Conservation (phyloP, 345 rosid species). For the Lumnitzera littorea region DNA sequence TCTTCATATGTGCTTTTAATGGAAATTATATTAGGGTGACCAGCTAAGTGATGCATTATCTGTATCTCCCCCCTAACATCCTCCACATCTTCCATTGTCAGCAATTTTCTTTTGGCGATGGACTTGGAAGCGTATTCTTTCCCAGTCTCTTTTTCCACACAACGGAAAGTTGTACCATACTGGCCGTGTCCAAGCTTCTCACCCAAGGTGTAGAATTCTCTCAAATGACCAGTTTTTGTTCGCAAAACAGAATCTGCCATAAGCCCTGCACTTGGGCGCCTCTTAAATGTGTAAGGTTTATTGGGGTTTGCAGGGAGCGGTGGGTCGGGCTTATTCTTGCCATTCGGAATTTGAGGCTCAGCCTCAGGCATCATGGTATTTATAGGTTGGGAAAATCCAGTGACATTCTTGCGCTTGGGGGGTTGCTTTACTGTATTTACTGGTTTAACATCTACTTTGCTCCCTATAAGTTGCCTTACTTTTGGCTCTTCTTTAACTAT, state of each 20-base stretch:
- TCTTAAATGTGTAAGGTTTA: no score
- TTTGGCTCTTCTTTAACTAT: no score
- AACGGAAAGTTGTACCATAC: conserved; percentile 27
- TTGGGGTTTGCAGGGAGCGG: no score
- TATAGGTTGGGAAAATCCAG: no score
- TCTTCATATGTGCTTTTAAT: conserved; percentile 28
- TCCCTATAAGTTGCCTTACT: no score
- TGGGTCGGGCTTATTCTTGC: no score
- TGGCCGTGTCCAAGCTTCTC: conserved; percentile 31
- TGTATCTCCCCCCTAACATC: conserved; percentile 35
- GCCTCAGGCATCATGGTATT: no score
- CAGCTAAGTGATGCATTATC: conserved; percentile 35
- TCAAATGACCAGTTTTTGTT: conserved; percentile 3
- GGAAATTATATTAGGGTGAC: conserved; percentile 22
- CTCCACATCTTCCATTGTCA: conserved; percentile 23
- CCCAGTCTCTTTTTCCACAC: conserved; percentile 21
- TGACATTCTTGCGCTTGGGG: no score
- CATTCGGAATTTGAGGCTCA: no score
- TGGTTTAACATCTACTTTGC: no score
- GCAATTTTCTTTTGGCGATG: conserved; percentile 26
- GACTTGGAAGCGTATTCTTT: conserved; percentile 27
- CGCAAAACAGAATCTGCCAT: neutral
- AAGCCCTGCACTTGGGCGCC: neutral
- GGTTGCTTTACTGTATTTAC: no score
- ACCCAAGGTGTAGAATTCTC: conserved; percentile 21